A percentile compares a stretch with the other conserved stretches of the same genome.
phyloP scores from a whole-genome alignment of 352 stramenopile genomes.

The Phytophthora tentaculata region DNA sequence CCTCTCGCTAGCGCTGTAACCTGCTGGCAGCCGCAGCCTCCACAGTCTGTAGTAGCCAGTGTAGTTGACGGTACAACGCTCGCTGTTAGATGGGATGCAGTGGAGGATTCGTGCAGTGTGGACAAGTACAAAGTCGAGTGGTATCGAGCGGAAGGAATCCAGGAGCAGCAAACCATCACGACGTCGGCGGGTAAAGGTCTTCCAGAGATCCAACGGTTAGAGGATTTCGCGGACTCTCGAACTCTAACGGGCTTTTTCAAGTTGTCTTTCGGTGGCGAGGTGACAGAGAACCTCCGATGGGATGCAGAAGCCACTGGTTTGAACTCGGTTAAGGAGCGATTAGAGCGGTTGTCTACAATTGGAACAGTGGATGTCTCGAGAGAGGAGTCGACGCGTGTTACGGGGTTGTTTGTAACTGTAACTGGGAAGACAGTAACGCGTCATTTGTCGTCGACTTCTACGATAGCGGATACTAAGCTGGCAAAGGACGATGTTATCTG shows the following conservation, averaged over 20 bases:
- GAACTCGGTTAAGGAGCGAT: conserved; percentile 69
- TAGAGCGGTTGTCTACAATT: conserved; percentile 71
- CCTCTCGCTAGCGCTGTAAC: conserved; percentile 60
- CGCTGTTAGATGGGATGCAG: conserved; percentile 54
- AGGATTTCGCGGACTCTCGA: conserved; percentile 60
- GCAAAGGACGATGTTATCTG: conserved; percentile 48
- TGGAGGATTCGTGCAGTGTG: conserved; percentile 45
- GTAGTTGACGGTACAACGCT: conserved; percentile 68
- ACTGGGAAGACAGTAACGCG: conserved; percentile 40
- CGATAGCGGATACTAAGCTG: conserved; percentile 33
- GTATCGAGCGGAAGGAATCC: conserved; percentile 62
- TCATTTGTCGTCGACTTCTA: conserved; percentile 28
- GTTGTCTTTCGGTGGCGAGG: conserved; percentile 63
- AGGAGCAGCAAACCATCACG: conserved; percentile 79
- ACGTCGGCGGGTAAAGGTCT: conserved; percentile 73
- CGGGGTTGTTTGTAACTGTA: conserved; percentile 53
- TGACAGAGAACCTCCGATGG: conserved; percentile 77
- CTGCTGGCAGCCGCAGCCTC: conserved; percentile 57
- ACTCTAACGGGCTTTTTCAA: conserved; percentile 77
- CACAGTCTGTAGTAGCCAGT: conserved; percentile 48
- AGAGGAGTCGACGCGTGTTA: conserved; percentile 48
- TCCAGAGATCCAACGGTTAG: conserved; percentile 69
- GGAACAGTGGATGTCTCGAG: conserved; percentile 68
- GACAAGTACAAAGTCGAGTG: conserved; percentile 83
- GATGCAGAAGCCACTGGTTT: conserved; percentile 60